Evolutionary conservation across 192 early-diverging fungal genomes (phyloP).

Genomic region (Oehlia diaphana): DNA sequence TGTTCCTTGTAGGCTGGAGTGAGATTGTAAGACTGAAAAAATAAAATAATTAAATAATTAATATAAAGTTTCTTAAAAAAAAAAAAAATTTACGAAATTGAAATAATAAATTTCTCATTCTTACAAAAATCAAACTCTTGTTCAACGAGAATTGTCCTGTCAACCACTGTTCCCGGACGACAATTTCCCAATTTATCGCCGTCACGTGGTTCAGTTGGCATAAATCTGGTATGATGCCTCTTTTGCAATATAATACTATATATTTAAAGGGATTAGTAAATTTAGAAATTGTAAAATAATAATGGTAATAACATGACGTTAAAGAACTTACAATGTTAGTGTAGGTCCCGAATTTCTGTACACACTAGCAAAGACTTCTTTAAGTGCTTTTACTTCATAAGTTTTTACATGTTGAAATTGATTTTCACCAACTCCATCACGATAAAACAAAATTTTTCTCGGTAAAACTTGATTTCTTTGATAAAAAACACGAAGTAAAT

Average conservation of each 20-base stretch:
- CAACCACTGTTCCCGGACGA: constrained; percentile 75
- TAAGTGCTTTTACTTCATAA: constrained; percentile 4
- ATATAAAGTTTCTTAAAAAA: background rate
- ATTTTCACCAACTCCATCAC: constrained; percentile 84
- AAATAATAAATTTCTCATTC: background rate
- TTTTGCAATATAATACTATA: constrained; percentile 74
- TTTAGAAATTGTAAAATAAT: no score
- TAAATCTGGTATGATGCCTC: constrained; percentile 83
- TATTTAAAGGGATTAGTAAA: background rate
- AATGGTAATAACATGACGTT: background rate
- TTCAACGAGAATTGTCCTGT: constrained; percentile 46
- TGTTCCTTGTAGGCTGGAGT: constrained; percentile 90
- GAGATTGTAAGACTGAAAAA: constrained; percentile 46
- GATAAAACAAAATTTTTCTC: constrained; percentile 75
- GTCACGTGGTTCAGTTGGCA: constrained; percentile 56
- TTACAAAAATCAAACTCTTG: constrained; percentile 12
- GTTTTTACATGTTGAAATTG: constrained; percentile 48
- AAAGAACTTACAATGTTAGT: constrained; percentile 56
- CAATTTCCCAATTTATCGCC: constrained; percentile 77
- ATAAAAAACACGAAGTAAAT: constrained; percentile 64
- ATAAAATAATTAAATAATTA: background rate
- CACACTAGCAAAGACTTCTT: constrained; percentile 54
- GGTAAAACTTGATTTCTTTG: constrained; percentile 57
- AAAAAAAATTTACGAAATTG: background rate
- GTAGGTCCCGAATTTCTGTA: constrained; percentile 67